Base-by-base conservation (phyloP, 345 rosid genomes). In the Crucihimalaya himalaica region DNA sequence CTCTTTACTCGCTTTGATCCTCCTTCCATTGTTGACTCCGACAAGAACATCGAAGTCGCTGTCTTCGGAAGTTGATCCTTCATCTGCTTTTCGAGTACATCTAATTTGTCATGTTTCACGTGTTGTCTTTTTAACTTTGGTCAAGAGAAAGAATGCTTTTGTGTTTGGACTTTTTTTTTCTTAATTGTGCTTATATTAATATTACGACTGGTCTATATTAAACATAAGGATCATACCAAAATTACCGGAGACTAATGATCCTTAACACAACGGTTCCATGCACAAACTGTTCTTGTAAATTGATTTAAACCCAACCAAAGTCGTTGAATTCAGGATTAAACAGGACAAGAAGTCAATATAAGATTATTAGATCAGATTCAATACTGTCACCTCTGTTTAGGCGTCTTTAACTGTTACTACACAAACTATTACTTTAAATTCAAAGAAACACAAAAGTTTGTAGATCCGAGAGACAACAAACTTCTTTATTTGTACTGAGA, bases 1-100 rank as follows among this genome's bases (percentile, higher is more conserved):
- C 94, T 93, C 29, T 93, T 93, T 80, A 89, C 86, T 83, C 84
- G 80, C 54, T 91, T 69, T 21, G 88, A 85, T 48, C 87, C 89
- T 2, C 98, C 98, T 3, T 67, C 96, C 8, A 52, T 75, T 20
- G 71, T 47, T 73, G 66, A 66, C 50, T 62, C 77, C 1, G 27
- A 51, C 74, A 84, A 88, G 68, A 77, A 55, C 5, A 64, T 85
- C 42, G 84, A 93, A 70, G 77, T 66, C 56, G 65, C 85, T 1
- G 67, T 67, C 68, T 81, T 84, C 45, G 81, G 68, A 9, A 80
- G 56, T 65, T 84, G 68, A 79, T 42, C 16, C 9, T 16, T 42
- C 16, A 15, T 53, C 27, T 53, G 21, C 21, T 34, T 6, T 16
- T 25, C 34, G 46, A 27, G 21, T 63, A 18, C 55, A 63, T 63